Evolutionary conservation across 495 filamentous ascomycete species (phyloP).

Genomic region (Penicillium nucicola): DNA sequence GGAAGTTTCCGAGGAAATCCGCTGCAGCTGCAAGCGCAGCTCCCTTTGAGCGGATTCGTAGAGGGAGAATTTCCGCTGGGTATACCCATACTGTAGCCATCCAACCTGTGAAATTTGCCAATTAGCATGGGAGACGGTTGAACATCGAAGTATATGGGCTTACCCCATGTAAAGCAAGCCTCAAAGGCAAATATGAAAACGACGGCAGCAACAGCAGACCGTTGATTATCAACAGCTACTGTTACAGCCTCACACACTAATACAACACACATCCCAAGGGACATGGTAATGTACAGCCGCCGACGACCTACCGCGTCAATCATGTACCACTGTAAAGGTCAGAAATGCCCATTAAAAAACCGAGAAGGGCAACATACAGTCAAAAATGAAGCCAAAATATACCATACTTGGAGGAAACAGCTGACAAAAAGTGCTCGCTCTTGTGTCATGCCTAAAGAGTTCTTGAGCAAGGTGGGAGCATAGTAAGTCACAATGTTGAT

Average conservation of each 20-base stretch:
- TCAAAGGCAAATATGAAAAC: conserved; percentile 34
- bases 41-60: conserved; percentile 25
- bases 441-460: conserved; percentile 22
- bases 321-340: conserved; percentile 23
- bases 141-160: neutral
- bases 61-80: conserved; percentile 29
- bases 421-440: conserved; percentile 25
- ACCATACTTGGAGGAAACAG: conserved; percentile 24
- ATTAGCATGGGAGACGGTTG: neutral
- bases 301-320: conserved; percentile 25
- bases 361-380: conserved; percentile 11
- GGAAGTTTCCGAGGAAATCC: conserved; percentile 17
- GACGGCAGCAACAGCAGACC: conserved; percentile 21
- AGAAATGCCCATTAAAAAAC: neutral
- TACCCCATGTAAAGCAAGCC: conserved; percentile 35
- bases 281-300: conserved; percentile 29
- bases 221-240: conserved; percentile 16
- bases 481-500: conserved; percentile 34
- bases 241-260: conserved; percentile 24
- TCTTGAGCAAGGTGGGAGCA: conserved; percentile 27
- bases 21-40: conserved; percentile 30
- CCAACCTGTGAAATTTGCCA: conserved; percentile 12
- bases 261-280: conserved; percentile 27
- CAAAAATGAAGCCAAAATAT: conserved; percentile 30
- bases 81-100: conserved; percentile 33